Evolutionary conservation across 2,329 filamentous ascomycete species (phyloP), one percentile per base, ranked within the genome.

Genomic region (Sarocladium brachiariae): DNA sequence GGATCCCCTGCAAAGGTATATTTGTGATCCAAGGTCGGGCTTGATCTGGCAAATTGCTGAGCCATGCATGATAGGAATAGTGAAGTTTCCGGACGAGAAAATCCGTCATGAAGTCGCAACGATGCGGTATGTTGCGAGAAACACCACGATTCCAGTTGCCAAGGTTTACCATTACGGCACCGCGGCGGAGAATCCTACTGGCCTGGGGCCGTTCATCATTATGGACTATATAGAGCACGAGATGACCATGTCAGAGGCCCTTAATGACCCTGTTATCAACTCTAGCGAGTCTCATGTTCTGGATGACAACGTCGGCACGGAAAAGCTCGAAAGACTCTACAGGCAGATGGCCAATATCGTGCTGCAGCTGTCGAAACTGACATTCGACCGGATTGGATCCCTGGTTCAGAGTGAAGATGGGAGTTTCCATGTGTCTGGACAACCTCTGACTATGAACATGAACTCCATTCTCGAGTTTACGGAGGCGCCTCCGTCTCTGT

Each of bases 311-410:
- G 61, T 73, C 18, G 51, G 53, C 33, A 57, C 68, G 30, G 52
- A 59, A 4, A 64, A 59, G 27, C 62, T 72, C 0, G 52, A 63
- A 49, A 50, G 55, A 7, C 51, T 70, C 1, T 74, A 73, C 54
- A 49, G 58, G 2, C 62, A 74, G 53, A 62, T 74, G 51, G 71
- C 71, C 11, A 62, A 66, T 24, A 68, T 72, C 33, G 24, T 73
- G 14, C 59, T 75, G 4, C 64, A 73, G 51, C 63, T 75, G 1
- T 66, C 60, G 14, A 57, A 4, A 3, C 56, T 63, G 1, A 62
- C 55, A 1, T 67, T 73, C 23, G 37, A 41, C 21, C 37, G 23
- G 3, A 50, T 50, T 34, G 49, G 49, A 21, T 27, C 49, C 14
- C 35, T 50, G 16, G n/a, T 24, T 25, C 16, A 46, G 19, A 21